Conservation (phyloP, 805 yeast species). For the Torulaspora franciscae region DNA sequence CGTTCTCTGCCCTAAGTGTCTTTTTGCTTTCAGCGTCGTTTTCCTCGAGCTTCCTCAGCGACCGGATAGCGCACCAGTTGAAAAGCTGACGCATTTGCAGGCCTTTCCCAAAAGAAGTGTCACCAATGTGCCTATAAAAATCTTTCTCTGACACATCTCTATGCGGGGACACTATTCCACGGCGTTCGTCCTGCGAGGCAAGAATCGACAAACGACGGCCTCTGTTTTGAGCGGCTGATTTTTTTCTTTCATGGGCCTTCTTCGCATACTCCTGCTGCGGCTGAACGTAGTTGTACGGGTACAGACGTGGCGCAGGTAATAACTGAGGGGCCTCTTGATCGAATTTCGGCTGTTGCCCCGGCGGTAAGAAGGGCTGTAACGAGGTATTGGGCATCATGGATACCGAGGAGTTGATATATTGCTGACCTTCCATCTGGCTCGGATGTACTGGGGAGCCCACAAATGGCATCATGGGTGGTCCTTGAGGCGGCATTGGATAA, state of each 20-base stretch:
- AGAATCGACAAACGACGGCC: constrained; percentile 32
- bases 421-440: constrained; percentile 15
- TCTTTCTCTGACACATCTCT: constrained; percentile 32
- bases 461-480: constrained; percentile 22
- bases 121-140: constrained; percentile 32
- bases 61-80: constrained; percentile 33
- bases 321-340: constrained; percentile 16
- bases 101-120: constrained; percentile 27
- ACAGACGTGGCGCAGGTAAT: constrained; percentile 28
- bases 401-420: constrained; percentile 18
- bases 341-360: constrained; percentile 11
- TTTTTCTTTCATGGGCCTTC: constrained; percentile 20
- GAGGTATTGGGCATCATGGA: constrained; percentile 27
- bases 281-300: constrained; percentile 21
- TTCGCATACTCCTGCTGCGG: constrained; percentile 11
- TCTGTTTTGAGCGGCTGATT: constrained; percentile 27
- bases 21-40: background rate
- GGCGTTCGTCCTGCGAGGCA: constrained; percentile 23
- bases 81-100: constrained; percentile 32
- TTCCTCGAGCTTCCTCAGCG: constrained; percentile 20
- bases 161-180: constrained; percentile 31
- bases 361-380: constrained; percentile 28
- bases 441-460: constrained; percentile 23
- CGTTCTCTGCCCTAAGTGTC: constrained; percentile 1
- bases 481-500: constrained; percentile 23